Base-by-base conservation (phyloP, 2,329 filamentous ascomycete genomes). In the Penicillium olsonii region DNA sequence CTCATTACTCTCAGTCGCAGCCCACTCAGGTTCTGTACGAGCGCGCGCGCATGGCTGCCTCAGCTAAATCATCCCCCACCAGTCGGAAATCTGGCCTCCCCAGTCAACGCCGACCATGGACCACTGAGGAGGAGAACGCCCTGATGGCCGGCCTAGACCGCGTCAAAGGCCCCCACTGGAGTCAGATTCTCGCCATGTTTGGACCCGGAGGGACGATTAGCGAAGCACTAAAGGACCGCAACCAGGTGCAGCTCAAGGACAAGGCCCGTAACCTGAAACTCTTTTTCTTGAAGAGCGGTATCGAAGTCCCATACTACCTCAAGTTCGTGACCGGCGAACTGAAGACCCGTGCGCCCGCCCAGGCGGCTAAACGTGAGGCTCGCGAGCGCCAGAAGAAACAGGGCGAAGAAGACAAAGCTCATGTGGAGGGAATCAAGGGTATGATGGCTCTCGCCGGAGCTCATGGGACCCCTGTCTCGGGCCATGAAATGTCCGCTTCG, bases 91-190 rank as follows among this genome's bases (percentile, higher is more conserved):
- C 78, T 1, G 78, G 79, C 9, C 66, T 78, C 10, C 80, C 79
- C 5, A 81, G 75, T 44, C 78, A 81, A 60, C 82, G 91, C 26
- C 82, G 91, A 22, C 90, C 91, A 0, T 96, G 91, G 91, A 90
- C 87, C 0, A 85, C 87, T 4, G 89, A 94, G 55, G 91, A 96
- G 70, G 91, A 96, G 66, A 90, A 91, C 68, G 90, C 91, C 0
- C 78, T 96, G 15, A 92, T 96, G 87, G 84, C 87, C 41, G 91
- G 91, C 1, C 81, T 96, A 4, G 91, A 95, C 64, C 84, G 87
- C 67, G 91, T 96, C 39, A 91, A 92, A 66, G 91, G 91, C 0
- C 91, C 91, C 15, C 90, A 96, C 63, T 96, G 91, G 91, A 92
- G 88, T 59, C 90, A 95, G 66, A 96, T 96, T 39, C 76, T 96